A percentile compares a stretch with the other conserved stretches of the same genome.
These are phyloP conservation scores for Xylaria sp. DNA, from an alignment of 2,329 filamentous ascomycete genomes.

Conservation along the genomic window DNA sequence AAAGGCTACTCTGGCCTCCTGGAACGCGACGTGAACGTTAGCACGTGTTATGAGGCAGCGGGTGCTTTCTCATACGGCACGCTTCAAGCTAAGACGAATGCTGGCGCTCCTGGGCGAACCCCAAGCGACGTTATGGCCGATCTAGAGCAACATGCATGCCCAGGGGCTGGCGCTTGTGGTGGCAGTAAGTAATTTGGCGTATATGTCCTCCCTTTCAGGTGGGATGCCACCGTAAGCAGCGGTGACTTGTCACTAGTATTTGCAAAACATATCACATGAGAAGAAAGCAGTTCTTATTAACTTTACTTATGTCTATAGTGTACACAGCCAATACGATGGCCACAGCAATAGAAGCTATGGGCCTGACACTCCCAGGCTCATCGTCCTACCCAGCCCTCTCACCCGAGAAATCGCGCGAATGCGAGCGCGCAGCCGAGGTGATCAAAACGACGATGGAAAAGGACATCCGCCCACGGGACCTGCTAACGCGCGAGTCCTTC, in stretches of 20 bases:
- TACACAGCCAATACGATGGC: constrained; percentile 97
- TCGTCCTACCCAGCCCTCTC: constrained; percentile 84
- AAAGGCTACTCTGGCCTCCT: constrained; percentile 85
- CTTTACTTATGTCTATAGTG: constrained; percentile 56
- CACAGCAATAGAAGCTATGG: constrained; percentile 89
- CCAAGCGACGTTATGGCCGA: constrained; percentile 85
- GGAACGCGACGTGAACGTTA: constrained; percentile 85
- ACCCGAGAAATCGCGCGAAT: constrained; percentile 87
- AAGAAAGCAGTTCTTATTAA: neutral
- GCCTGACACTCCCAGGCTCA: constrained; percentile 82
- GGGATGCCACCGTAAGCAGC: neutral
- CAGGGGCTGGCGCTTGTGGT: constrained; percentile 77
- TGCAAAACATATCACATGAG: neutral
- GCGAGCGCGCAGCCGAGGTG: constrained; percentile 80
- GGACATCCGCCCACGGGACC: constrained; percentile 82
- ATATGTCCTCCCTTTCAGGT: no score
- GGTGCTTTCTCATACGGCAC: constrained; percentile 84
- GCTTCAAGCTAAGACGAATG: constrained; percentile 74
- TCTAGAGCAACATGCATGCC: constrained; percentile 82
- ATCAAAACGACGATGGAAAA: constrained; percentile 84
- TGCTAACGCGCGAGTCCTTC: constrained; percentile 82
- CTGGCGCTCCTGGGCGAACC: constrained; percentile 71
- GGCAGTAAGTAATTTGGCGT: constrained; percentile 55
- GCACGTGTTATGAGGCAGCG: constrained; percentile 86
- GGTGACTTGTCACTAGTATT: neutral